Evolutionary conservation across 306 rosid species (phyloP).

Genomic region (Malus sieversii): DNA sequence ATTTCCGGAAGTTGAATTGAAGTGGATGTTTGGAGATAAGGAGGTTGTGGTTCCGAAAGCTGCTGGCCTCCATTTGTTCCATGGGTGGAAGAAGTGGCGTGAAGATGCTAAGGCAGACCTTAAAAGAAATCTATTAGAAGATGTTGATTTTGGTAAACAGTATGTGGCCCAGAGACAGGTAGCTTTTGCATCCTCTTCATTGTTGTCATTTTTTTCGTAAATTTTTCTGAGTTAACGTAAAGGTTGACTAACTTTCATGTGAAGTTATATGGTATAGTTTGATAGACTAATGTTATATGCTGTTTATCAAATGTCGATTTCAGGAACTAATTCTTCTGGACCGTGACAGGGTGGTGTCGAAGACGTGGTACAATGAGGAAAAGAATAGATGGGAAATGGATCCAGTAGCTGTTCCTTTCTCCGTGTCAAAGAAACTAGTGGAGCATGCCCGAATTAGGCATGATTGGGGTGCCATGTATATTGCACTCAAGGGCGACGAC

Average conservation of each 20-base stretch:
- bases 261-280: slow-evolving; percentile 14
- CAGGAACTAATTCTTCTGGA: slow-evolving; percentile 82
- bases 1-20: slow-evolving; percentile 77
- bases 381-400: slow-evolving; percentile 88
- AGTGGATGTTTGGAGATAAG: slow-evolving; percentile 88
- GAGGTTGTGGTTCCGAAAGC: slow-evolving; percentile 81
- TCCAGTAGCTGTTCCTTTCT: slow-evolving; percentile 80
- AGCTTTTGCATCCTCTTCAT: slow-evolving; percentile 8
- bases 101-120: slow-evolving; percentile 71
- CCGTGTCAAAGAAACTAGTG: slow-evolving; percentile 59
- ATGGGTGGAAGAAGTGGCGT: slow-evolving; percentile 94
- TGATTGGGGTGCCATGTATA: slow-evolving; percentile 86
- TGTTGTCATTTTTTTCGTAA: background rate
- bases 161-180: slow-evolving; percentile 76
- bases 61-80: slow-evolving; percentile 64
- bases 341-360: slow-evolving; percentile 82
- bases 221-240: background rate
- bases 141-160: slow-evolving; percentile 56
- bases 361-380: slow-evolving; percentile 82
- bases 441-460: slow-evolving; percentile 77
- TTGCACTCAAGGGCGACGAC: slow-evolving; percentile 78
- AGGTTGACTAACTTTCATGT: background rate
- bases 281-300: slow-evolving; percentile 6
- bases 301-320: slow-evolving; percentile 13
- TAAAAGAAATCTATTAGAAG: slow-evolving; percentile 55